Percentiles rank a stretch among this genome's conserved stretches.
phyloP scores from a whole-genome alignment of 192 early-diverging fungal species.

The Glomus cerebriforme region DNA sequence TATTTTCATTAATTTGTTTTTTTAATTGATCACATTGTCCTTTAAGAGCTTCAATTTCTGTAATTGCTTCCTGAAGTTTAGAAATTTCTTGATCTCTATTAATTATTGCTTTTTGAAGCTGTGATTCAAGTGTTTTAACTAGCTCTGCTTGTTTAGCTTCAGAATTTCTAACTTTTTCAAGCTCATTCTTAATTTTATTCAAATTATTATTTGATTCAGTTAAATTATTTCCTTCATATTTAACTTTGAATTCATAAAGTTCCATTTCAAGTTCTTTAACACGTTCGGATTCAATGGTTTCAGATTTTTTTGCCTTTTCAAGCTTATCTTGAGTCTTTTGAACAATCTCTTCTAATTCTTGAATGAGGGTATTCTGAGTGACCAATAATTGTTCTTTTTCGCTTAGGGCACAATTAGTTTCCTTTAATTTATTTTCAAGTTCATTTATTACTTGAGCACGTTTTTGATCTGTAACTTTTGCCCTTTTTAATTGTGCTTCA shows the following conservation, averaged over 20 bases:
- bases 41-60: neutral
- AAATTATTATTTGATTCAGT: neutral
- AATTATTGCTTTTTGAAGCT: neutral
- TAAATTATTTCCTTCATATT: neutral
- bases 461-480: slow-evolving; percentile 3
- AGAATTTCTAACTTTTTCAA: neutral
- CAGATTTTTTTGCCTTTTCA: neutral
- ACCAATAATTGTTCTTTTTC: slow-evolving; percentile 22
- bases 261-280: neutral
- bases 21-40: slow-evolving; percentile 4
- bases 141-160: neutral
- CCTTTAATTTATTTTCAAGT: slow-evolving; percentile 1
- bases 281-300: neutral
- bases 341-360: neutral
- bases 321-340: neutral
- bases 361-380: neutral
- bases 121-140: neutral
- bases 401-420: neutral
- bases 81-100: neutral
- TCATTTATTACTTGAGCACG: neutral
- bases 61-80: neutral
- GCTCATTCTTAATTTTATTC: neutral
- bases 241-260: neutral
- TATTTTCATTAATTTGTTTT: neutral
- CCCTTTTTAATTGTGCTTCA: neutral